These are phyloP conservation scores for Phytophthora ohioensis DNA, from an alignment of 352 stramenopile genomes.

Conservation along the genomic window DNA sequence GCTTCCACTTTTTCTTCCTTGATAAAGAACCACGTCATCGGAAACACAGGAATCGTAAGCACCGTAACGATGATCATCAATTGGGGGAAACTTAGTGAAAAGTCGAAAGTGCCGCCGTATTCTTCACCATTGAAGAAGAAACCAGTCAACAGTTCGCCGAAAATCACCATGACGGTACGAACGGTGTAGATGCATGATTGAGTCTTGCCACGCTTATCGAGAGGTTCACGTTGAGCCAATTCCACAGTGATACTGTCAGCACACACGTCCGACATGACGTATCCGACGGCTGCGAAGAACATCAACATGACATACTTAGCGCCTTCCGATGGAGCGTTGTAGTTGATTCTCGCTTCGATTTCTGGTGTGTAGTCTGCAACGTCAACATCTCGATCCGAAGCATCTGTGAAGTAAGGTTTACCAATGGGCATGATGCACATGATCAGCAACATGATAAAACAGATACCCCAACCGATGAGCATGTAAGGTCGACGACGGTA, in stretches of 20 bases:
- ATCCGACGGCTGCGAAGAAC: slow-evolving; percentile 30
- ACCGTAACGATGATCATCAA: slow-evolving; percentile 56
- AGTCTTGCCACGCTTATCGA: slow-evolving; percentile 53
- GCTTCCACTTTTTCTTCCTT: slow-evolving; percentile 34
- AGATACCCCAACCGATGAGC: slow-evolving; percentile 60
- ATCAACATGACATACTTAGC: slow-evolving; percentile 40
- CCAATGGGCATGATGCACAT: slow-evolving; percentile 49
- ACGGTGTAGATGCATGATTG: slow-evolving; percentile 56
- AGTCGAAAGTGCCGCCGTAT: slow-evolving; percentile 30
- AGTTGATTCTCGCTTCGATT: slow-evolving; percentile 41
- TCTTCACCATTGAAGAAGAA: slow-evolving; percentile 61
- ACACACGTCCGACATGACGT: slow-evolving; percentile 35
- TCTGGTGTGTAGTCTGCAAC: slow-evolving; percentile 36
- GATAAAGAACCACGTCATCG: slow-evolving; percentile 48
- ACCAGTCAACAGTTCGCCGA: slow-evolving; percentile 44
- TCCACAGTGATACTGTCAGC: slow-evolving; percentile 56
- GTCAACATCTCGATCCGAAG: slow-evolving; percentile 22
- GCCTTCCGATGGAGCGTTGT: slow-evolving; percentile 39
- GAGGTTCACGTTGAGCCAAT: slow-evolving; percentile 58
- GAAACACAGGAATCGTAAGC: slow-evolving; percentile 28
- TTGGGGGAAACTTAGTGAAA: slow-evolving; percentile 28
- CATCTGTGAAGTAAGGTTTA: slow-evolving; percentile 55
- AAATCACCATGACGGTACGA: slow-evolving; percentile 45
- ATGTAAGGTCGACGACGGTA: slow-evolving; percentile 69
- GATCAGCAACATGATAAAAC: slow-evolving; percentile 51